Evolutionary conservation across 345 rosid genomes (phyloP).

Genomic region (Lenwebbia sp.): DNA sequence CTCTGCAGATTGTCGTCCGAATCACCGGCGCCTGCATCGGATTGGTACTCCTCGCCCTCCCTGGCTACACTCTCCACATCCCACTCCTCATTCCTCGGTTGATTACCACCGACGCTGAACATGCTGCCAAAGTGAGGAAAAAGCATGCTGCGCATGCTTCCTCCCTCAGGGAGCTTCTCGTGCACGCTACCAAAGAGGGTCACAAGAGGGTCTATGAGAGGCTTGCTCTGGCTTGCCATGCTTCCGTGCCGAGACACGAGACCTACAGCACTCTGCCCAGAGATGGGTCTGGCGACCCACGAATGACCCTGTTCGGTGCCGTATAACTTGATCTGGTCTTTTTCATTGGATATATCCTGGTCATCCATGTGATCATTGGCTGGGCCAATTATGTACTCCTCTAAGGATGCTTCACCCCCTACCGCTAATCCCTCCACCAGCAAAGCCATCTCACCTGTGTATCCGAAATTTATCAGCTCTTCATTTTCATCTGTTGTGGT

Average conservation of each 20-base stretch:
- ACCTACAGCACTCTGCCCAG: constrained; percentile 6
- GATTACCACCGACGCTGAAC: constrained; percentile 9
- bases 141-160: constrained; percentile 6
- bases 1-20: constrained; percentile 8
- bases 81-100: constrained; percentile 6
- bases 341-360: neutral
- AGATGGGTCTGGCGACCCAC: constrained; percentile 9
- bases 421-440: constrained; percentile 13
- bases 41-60: constrained; percentile 12
- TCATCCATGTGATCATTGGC: neutral
- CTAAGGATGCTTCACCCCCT: constrained; percentile 10
- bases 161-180: constrained; percentile 5
- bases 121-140: constrained; percentile 17
- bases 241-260: constrained; percentile 11
- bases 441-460: constrained; percentile 13
- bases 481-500: neutral
- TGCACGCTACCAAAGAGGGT: constrained; percentile 13
- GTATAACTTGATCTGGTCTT: constrained; percentile 10
- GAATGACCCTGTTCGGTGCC: constrained; percentile 5
- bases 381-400: constrained; percentile 13
- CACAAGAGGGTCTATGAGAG: constrained; percentile 11
- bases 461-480: neutral
- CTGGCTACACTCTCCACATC: constrained; percentile 6
- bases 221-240: neutral
- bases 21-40: constrained; percentile 1